phyloP scores from a whole-genome alignment of 1,284 basidiomycete species.

The Ceratobasidium sp. region DNA sequence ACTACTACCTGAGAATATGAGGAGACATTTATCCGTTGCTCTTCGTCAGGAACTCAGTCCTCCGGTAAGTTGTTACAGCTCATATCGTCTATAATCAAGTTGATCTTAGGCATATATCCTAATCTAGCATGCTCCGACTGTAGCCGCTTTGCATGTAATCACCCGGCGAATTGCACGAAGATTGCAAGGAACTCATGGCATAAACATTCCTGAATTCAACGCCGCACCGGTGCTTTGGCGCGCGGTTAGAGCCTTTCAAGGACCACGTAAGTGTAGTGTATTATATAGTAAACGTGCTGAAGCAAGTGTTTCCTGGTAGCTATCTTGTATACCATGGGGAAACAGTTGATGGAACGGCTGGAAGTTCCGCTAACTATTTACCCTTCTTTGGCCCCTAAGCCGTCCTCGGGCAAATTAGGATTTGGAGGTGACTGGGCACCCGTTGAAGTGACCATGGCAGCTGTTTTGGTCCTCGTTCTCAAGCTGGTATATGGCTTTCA shows the following conservation, averaged over 20 bases:
- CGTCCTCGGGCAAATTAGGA: conserved; percentile 47
- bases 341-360: conserved; percentile 68
- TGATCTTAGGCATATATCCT: not conserved
- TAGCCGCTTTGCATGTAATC: conserved; percentile 70
- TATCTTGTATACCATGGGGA: conserved; percentile 72
- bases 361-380: conserved; percentile 74
- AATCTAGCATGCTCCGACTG: conserved; percentile 72
- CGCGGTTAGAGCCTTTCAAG: conserved; percentile 75
- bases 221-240: conserved; percentile 85
- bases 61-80: conserved; percentile 61
- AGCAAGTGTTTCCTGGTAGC: conserved; percentile 61
- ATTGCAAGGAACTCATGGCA: conserved; percentile 66
- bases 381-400: conserved; percentile 63
- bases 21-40: conserved; percentile 76
- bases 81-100: not conserved
- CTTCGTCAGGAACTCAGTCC: conserved; percentile 75
- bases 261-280: conserved; percentile 73
- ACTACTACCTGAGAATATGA: conserved; percentile 74
- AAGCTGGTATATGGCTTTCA: conserved; percentile 81
- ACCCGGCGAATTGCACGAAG: conserved; percentile 72
- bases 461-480: conserved; percentile 75
- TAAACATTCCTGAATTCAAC: conserved; percentile 84
- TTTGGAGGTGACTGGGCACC: conserved; percentile 68
- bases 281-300: not conserved
- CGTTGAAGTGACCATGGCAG: conserved; percentile 80